phyloP scores from a whole-genome alignment of 257 asterid genomes.

The Solanum clarkiae region DNA sequence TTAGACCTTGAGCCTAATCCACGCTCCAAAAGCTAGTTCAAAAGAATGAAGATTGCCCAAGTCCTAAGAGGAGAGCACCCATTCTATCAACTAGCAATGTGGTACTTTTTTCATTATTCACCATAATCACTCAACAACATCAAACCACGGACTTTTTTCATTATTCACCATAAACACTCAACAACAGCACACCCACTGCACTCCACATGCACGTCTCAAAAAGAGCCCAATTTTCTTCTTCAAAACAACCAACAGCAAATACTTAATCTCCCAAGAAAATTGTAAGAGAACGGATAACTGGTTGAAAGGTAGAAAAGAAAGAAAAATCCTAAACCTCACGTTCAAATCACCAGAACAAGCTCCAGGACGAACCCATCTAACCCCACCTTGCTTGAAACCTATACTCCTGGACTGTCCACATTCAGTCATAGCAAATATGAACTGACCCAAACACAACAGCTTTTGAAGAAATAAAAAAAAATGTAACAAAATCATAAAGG shows the following conservation, averaged over 20 bases:
- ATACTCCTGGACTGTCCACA: background rate
- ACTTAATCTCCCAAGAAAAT: background rate
- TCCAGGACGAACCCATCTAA: background rate
- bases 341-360: background rate
- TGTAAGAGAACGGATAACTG: background rate
- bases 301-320: background rate
- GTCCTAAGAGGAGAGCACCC: background rate
- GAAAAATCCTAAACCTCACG: background rate
- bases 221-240: background rate
- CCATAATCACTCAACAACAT: background rate
- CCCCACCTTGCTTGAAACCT: background rate
- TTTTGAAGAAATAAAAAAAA: background rate
- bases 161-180: background rate
- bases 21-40: background rate
- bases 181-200: background rate
- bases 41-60: background rate
- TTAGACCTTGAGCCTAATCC: too few relatives aligned
- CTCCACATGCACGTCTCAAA: background rate
- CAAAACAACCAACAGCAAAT: background rate
- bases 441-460: background rate
- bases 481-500: background rate
- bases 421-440: background rate
- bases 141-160: background rate
- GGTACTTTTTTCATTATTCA: background rate
- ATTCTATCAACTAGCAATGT: background rate